These are phyloP conservation scores for Cercospora sp. DNA, from an alignment of 2,329 filamentous ascomycete genomes.

Conservation along the genomic window DNA sequence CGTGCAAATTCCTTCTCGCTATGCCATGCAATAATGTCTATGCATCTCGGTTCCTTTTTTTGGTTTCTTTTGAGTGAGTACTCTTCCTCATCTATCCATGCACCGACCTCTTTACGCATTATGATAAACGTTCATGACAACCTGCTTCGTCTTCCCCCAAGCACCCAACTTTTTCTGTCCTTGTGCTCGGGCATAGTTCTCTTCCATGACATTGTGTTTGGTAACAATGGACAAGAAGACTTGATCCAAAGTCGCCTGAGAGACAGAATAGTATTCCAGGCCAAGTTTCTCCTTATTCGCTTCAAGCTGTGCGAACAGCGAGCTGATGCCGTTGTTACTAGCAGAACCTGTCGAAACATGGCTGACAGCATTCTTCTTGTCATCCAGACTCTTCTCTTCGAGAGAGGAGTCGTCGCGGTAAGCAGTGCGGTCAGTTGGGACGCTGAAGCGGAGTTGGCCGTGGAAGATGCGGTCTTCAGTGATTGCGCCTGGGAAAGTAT, in stretches of 20 bases:
- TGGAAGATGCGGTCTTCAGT: conserved; percentile 77
- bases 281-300: conserved; percentile 66
- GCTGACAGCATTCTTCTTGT: conserved; percentile 18
- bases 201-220: conserved; percentile 75
- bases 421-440: conserved; percentile 52
- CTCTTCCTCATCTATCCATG: neutral
- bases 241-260: conserved; percentile 83
- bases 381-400: conserved; percentile 16
- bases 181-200: conserved; percentile 45
- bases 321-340: conserved; percentile 56
- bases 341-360: neutral
- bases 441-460: conserved; percentile 82
- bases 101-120: conserved; percentile 19
- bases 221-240: conserved; percentile 86
- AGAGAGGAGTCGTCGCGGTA: conserved; percentile 21
- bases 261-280: conserved; percentile 83
- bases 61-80: neutral
- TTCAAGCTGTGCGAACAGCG: conserved; percentile 72
- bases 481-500: conserved; percentile 62
- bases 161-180: conserved; percentile 14
- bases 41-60: neutral
- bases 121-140: conserved; percentile 24
- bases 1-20: neutral
- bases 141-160: conserved; percentile 23
- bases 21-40: neutral